A percentile compares a stretch with the other conserved stretches of the same genome.
Conservation (phyloP, 169 alveolate genomes). For the Theileria luwenshuni region DNA sequence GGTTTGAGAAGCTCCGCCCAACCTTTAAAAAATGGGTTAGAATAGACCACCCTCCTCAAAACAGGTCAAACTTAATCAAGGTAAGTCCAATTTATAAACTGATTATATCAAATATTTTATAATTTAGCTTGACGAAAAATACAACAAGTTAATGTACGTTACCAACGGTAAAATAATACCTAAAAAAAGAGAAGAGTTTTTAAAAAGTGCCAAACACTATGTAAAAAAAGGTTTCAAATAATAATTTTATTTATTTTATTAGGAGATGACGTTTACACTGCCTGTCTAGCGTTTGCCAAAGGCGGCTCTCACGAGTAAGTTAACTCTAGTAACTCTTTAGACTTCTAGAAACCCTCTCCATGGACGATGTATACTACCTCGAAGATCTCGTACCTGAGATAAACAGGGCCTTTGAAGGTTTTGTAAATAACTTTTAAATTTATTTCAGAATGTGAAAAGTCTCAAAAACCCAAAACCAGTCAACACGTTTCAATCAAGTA, state of each 20-base stretch:
- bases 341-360: constrained; percentile 57
- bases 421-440: neutral
- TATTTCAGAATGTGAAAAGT: constrained; percentile 15
- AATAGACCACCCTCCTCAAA: constrained; percentile 66
- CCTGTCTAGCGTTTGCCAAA: constrained; percentile 57
- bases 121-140: constrained; percentile 35
- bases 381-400: constrained; percentile 64
- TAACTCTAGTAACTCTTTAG: neutral
- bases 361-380: constrained; percentile 63
- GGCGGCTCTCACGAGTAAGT: constrained; percentile 60
- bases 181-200: constrained; percentile 5
- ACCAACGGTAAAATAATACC: constrained; percentile 51
- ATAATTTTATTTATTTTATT: neutral
- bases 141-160: constrained; percentile 62
- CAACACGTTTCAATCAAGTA: constrained; percentile 5
- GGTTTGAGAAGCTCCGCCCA: constrained; percentile 63
- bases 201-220: constrained; percentile 29
- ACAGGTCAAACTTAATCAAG: constrained; percentile 52
- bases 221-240: constrained; percentile 20
- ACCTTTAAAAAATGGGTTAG: constrained; percentile 50
- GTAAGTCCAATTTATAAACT: neutral
- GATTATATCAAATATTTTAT: neutral
- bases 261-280: constrained; percentile 61
- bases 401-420: constrained; percentile 56
- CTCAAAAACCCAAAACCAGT: constrained; percentile 34